Conservation (phyloP, 768 basidiomycete species). For the Rhodotorula babjevae region DNA sequence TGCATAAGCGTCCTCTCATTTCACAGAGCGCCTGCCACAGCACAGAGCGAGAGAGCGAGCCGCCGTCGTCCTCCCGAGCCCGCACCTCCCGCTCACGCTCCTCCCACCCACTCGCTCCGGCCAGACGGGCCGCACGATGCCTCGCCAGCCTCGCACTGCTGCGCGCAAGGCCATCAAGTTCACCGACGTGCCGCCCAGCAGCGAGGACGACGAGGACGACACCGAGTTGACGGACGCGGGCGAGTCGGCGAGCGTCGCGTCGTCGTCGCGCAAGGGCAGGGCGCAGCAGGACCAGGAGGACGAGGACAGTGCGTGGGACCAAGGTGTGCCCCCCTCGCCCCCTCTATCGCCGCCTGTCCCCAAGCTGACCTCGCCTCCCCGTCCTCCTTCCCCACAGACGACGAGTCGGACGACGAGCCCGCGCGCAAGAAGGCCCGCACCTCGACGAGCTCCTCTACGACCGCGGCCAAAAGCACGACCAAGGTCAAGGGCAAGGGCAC, state of each 20-base stretch:
- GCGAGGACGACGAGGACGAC: background rate
- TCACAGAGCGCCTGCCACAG: no score
- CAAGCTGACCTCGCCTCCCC: background rate
- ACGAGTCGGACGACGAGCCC: background rate
- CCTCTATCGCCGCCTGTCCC: background rate
- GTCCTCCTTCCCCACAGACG: background rate
- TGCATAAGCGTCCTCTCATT: no score
- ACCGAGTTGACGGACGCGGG: background rate
- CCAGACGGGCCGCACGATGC: background rate
- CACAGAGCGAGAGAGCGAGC: background rate
- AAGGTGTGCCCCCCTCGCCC: background rate
- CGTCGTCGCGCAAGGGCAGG: no score
- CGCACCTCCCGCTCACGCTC: background rate
- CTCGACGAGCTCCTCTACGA: background rate
- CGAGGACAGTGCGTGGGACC: background rate
- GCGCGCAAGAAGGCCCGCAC: constrained; percentile 4
- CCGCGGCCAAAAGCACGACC: no score
- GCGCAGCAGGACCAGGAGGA: background rate
- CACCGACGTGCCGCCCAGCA: background rate
- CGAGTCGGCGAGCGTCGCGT: background rate
- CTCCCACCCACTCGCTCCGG: background rate
- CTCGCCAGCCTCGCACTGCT: background rate
- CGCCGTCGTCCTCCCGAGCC: background rate
- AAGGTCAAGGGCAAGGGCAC: background rate
- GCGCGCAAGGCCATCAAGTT: background rate